A percentile compares a stretch with the other conserved stretches of the same genome.
These are phyloP conservation scores for Tetrapisispora namnaoensis DNA, from an alignment of 805 yeast species.

Conservation along the genomic window DNA sequence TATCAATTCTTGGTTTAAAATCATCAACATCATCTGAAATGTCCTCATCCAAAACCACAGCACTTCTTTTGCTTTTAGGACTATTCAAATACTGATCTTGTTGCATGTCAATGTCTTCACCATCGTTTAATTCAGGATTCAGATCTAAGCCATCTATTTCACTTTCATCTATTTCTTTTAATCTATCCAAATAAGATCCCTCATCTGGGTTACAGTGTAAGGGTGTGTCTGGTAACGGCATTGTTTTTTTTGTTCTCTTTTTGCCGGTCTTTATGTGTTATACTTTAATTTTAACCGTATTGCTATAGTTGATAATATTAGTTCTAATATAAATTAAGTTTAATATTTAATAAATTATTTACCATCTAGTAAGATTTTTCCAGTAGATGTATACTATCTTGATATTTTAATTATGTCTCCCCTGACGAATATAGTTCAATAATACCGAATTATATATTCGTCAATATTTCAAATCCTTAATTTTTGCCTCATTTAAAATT, in stretches of 20 bases:
- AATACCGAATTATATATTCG: too few species aligned
- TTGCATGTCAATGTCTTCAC: not conserved
- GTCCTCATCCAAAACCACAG: slow-evolving; percentile 2
- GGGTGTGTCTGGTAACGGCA: slow-evolving; percentile 25
- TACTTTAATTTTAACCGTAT: not conserved
- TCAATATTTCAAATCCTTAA: too few species aligned
- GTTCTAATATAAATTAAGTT: not conserved
- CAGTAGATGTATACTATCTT: too few species aligned
- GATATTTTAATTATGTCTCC: too few species aligned
- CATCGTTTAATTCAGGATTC: slow-evolving; percentile 14
- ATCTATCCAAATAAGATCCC: slow-evolving; percentile 14
- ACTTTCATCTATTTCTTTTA: slow-evolving; percentile 20
- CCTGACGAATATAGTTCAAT: too few species aligned
- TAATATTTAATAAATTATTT: too few species aligned
- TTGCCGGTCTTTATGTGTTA: not conserved
- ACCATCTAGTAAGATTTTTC: too few species aligned
- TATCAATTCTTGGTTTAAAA: slow-evolving; percentile 23
- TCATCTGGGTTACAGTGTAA: slow-evolving; percentile 24
- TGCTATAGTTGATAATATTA: too few species aligned
- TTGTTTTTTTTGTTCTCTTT: not conserved
- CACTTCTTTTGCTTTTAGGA: slow-evolving; percentile 1
- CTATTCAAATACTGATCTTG: not conserved
- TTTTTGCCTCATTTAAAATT: too few species aligned
- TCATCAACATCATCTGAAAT: slow-evolving; percentile 24
- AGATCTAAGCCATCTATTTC: slow-evolving; percentile 24